Percentiles rank a stretch among this genome's conserved stretches.
These are phyloP conservation scores for Aspergillus sp. DNA, from an alignment of 2,329 filamentous ascomycete species.

Conservation along the genomic window DNA sequence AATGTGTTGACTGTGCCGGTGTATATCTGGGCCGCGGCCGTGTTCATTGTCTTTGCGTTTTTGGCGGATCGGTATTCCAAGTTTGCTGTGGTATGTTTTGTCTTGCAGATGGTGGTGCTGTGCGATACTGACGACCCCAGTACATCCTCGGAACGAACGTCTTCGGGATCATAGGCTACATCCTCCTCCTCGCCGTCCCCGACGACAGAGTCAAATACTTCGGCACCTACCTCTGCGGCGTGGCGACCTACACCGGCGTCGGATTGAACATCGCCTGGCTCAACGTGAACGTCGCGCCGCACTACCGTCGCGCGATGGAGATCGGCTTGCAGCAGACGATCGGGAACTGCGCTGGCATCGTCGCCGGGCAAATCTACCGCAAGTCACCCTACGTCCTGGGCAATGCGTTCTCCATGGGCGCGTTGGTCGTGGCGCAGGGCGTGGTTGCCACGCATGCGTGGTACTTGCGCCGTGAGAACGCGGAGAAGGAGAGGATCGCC, in stretches of 20 bases:
- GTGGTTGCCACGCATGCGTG: conserved; percentile 41
- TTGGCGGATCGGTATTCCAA: conserved; percentile 45
- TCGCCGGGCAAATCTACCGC: conserved; percentile 47
- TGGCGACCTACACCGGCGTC: conserved; percentile 48
- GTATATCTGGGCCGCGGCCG: conserved; percentile 50
- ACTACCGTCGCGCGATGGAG: conserved; percentile 48
- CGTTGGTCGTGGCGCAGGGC: conserved; percentile 32
- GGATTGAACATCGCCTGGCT: conserved; percentile 50
- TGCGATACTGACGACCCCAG: conserved; percentile 15
- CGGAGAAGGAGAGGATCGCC: conserved; percentile 37
- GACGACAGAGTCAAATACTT: conserved; percentile 52
- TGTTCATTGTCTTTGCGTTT: conserved; percentile 46
- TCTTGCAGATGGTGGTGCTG: neutral
- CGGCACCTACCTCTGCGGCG: conserved; percentile 48
- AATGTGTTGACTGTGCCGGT: conserved; percentile 58
- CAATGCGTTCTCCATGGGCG: conserved; percentile 36
- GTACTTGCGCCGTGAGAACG: conserved; percentile 45
- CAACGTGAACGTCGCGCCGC: conserved; percentile 47
- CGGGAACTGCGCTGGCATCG: conserved; percentile 49
- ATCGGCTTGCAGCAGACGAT: conserved; percentile 49
- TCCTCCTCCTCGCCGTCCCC: conserved; percentile 48
- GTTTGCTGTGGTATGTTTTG: conserved; percentile 25
- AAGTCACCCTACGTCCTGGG: conserved; percentile 35
- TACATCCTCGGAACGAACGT: conserved; percentile 38
- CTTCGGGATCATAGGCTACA: conserved; percentile 50